Base-by-base conservation (phyloP, 495 filamentous ascomycete species). In the Penicillium fimorum region DNA sequence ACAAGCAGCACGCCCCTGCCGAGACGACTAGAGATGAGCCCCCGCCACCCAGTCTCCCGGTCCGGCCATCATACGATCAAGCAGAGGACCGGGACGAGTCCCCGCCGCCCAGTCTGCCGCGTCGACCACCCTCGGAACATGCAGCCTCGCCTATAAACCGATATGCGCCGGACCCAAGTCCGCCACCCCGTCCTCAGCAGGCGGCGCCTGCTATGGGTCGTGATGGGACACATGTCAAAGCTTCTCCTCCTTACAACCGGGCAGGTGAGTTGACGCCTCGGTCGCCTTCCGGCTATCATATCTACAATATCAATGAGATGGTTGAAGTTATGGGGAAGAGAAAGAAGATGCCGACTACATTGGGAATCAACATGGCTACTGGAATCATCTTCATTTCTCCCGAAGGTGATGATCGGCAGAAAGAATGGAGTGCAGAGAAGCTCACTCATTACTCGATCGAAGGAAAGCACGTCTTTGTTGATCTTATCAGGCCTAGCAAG, bases 261-360 rank as follows among this genome's bases (percentile, higher is more conserved):
- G 78, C 76, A 20, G 68, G 78, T 18, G 69, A 76, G 49, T 59
- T 71, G 24, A 70, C 70, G 25, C 72, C 76, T 35, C 79, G 80
- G 3, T 87, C 84, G 15, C 87, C 87, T 5, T 89, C 88, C 11
- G 90, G 89, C 20, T 97, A 90, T 67, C 91, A 92, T 64, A 79
- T 97, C 64, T 97, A 96, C 72, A 96, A 93, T 64, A 89, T 99
- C 70, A 93, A 91, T 70, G 95, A 99, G 70, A 95, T 96, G 85
- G 84, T 96, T 2, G 91, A 91, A 29, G 84, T 90, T 15, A 91
- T 95, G 85, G 92, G 92, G 53, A 96, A 93, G 76, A 88, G 89
- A 65, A 96, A 96, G 79, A 99, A 99, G 76, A 91, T 96, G 82
- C 92, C 95, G 3, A 96, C 91, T 38, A 96, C 90, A 15, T 70